phyloP scores from a whole-genome alignment of 805 yeast species.

The Candida loeiensis region DNA sequence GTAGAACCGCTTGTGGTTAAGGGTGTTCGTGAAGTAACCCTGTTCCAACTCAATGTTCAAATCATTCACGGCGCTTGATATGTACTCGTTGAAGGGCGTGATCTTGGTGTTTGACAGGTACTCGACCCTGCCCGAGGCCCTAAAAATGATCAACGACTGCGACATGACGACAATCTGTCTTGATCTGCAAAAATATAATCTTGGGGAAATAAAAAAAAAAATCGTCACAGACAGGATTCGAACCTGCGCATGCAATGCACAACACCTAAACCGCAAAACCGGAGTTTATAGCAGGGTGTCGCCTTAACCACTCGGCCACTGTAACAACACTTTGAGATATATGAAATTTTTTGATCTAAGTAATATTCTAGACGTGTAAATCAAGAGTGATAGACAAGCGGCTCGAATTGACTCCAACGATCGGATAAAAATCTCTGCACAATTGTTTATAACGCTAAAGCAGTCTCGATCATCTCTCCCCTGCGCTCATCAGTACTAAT shows the following conservation, averaged over 20 bases:
- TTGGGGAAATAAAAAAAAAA: constrained; percentile 17
- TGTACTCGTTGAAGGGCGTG: constrained; percentile 38
- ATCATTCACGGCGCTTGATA: constrained; percentile 34
- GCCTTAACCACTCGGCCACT: constrained; percentile 39
- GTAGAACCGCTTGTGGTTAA: constrained; percentile 35
- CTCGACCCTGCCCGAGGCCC: constrained; percentile 33
- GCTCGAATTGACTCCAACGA: no score
- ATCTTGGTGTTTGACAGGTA: constrained; percentile 36
- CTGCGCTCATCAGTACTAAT: no score
- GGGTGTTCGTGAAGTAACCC: constrained; percentile 29
- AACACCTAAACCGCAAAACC: constrained; percentile 16
- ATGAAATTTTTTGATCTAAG: constrained; percentile 1
- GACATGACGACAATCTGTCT: constrained; percentile 29
- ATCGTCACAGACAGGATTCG: constrained; percentile 51
- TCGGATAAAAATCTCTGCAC: no score
- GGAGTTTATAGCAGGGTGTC: constrained; percentile 23
- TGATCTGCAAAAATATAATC: constrained; percentile 2
- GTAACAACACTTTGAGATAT: constrained; percentile 12
- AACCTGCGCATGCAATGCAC: constrained; percentile 49
- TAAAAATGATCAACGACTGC: constrained; percentile 36
- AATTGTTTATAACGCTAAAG: no score
- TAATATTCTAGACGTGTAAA: no score
- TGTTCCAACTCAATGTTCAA: constrained; percentile 30
- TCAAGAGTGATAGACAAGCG: no score
- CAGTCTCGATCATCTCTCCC: no score